A percentile compares a stretch with the other conserved stretches of the same genome.
These are phyloP conservation scores for Rhizopogon salebrosus DNA, from an alignment of 768 basidiomycete genomes.

Conservation along the genomic window DNA sequence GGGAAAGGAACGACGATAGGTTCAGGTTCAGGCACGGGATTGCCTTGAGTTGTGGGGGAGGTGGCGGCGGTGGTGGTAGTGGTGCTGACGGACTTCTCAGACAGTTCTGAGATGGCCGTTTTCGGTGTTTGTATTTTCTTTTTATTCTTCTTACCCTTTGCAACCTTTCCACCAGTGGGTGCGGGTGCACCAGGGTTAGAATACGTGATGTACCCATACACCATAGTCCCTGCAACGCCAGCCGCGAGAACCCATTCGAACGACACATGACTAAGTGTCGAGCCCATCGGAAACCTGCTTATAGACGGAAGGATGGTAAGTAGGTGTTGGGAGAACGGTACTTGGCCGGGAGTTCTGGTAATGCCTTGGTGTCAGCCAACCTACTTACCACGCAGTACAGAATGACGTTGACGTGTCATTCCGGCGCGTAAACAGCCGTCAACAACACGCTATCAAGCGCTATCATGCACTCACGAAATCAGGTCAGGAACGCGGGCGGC, in stretches of 20 bases:
- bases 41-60: slow-evolving; percentile 12
- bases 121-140: slow-evolving; percentile 14
- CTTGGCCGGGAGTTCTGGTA: no score
- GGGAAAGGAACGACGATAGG: slow-evolving; percentile 32
- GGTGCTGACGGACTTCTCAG: background rate
- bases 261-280: slow-evolving; percentile 38
- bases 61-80: slow-evolving; percentile 7
- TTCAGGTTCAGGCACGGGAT: slow-evolving; percentile 11
- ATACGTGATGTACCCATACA: slow-evolving; percentile 31
- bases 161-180: slow-evolving; percentile 15
- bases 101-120: slow-evolving; percentile 9
- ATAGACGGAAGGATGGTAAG: no score
- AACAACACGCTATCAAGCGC: slow-evolving; percentile 17
- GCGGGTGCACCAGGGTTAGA: background rate
- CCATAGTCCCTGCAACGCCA: slow-evolving; percentile 37
- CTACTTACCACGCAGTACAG: no score
- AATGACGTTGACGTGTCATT: slow-evolving; percentile 9
- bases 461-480: slow-evolving; percentile 4
- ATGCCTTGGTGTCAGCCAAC: no score
- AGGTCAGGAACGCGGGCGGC: background rate
- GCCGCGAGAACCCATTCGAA: slow-evolving; percentile 32
- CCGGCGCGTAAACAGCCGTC: slow-evolving; percentile 23
- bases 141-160: slow-evolving; percentile 28
- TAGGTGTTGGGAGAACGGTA: background rate
- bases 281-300: slow-evolving; percentile 33